A percentile compares a stretch with the other conserved stretches of the same genome.
Conservation (phyloP, 139 green algal genomes). For the Coelastrella sp. region DNA sequence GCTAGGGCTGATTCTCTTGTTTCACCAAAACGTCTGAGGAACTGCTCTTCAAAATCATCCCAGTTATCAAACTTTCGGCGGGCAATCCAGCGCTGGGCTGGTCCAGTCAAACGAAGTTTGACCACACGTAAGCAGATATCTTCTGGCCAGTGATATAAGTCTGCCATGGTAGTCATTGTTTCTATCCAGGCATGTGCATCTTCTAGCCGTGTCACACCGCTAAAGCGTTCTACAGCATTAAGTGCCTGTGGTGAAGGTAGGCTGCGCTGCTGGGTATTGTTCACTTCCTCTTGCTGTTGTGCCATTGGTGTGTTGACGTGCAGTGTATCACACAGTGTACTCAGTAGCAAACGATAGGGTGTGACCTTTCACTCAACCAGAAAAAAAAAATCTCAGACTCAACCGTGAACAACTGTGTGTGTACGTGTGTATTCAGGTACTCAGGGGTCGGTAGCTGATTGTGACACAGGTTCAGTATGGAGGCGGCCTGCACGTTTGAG, state of each 20-base stretch:
- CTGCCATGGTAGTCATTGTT: neutral
- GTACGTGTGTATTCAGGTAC: too few species aligned
- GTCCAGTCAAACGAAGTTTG: neutral
- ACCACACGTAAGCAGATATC: neutral
- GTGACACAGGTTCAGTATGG: too few species aligned
- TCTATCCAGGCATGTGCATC: constrained; percentile 3
- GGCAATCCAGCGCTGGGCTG: neutral
- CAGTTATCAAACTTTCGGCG: neutral
- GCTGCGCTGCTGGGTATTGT: neutral
- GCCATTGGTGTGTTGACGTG: neutral
- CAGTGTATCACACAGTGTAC: too few species aligned
- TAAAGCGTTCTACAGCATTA: neutral
- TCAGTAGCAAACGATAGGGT: too few species aligned
- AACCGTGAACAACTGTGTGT: too few species aligned
- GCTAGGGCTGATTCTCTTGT: neutral
- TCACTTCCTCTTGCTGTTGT: neutral
- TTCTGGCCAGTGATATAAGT: constrained; percentile 1
- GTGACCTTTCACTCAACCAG: too few species aligned
- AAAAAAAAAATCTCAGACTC: too few species aligned
- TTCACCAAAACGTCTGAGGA: neutral
- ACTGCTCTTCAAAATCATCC: neutral
- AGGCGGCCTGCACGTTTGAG: too few species aligned
- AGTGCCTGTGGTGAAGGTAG: neutral
- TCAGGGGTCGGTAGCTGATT: too few species aligned
- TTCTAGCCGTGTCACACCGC: neutral